These are phyloP conservation scores for Sordaria brevicollis DNA, from an alignment of 495 filamentous ascomycete species.

Conservation along the genomic window DNA sequence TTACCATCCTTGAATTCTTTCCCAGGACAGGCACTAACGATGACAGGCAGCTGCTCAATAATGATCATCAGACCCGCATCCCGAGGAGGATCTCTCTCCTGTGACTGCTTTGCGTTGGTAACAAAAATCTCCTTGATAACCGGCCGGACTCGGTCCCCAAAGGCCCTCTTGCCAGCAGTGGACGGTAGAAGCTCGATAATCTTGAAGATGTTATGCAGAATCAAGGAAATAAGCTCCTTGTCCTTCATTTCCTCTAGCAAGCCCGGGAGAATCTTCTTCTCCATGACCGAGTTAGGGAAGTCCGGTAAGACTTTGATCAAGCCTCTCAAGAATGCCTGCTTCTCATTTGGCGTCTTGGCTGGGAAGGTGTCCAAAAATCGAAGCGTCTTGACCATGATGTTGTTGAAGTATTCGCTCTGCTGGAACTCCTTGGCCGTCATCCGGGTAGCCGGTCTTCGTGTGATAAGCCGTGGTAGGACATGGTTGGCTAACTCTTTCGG, in stretches of 20 bases:
- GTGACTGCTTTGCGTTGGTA: slow-evolving; percentile 35
- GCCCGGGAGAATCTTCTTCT: slow-evolving; percentile 84
- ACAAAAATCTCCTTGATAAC: slow-evolving; percentile 74
- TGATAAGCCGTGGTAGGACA: slow-evolving; percentile 74
- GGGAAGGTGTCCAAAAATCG: slow-evolving; percentile 87
- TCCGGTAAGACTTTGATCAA: slow-evolving; percentile 75
- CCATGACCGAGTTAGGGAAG: slow-evolving; percentile 85
- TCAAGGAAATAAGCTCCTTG: slow-evolving; percentile 67
- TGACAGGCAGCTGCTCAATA: slow-evolving; percentile 65
- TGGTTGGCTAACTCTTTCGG: slow-evolving; percentile 65
- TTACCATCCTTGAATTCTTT: slow-evolving; percentile 89
- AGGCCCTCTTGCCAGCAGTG: slow-evolving; percentile 49
- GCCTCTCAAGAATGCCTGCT: slow-evolving; percentile 82
- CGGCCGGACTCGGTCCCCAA: slow-evolving; percentile 78
- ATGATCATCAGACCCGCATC: slow-evolving; percentile 88
- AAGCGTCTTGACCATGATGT: slow-evolving; percentile 88
- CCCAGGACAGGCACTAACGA: slow-evolving; percentile 71
- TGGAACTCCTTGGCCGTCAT: slow-evolving; percentile 89
- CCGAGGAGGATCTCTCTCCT: slow-evolving; percentile 69
- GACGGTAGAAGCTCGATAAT: slow-evolving; percentile 69
- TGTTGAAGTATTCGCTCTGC: slow-evolving; percentile 89
- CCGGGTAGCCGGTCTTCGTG: slow-evolving; percentile 72
- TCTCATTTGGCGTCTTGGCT: slow-evolving; percentile 84
- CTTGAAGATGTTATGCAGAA: slow-evolving; percentile 83
- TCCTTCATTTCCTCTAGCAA: slow-evolving; percentile 90